These are phyloP conservation scores for Lactifluus subvellereus DNA, from an alignment of 768 basidiomycete genomes.

Conservation along the genomic window DNA sequence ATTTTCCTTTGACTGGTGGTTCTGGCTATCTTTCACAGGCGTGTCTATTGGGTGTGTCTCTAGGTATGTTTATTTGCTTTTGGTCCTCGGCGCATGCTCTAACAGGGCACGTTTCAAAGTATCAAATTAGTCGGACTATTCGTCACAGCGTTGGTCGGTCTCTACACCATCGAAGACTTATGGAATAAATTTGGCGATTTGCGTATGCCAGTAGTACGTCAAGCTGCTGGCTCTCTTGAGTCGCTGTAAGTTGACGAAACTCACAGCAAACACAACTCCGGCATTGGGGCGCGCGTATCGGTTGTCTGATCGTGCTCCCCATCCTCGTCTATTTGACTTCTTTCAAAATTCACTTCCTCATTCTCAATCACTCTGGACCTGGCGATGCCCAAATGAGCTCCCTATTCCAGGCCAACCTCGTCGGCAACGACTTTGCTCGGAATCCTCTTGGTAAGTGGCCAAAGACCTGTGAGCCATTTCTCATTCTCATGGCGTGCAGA, in stretches of 20 bases:
- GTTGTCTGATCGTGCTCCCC: constrained; percentile 84
- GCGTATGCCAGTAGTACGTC: constrained; percentile 78
- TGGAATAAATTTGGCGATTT: constrained; percentile 99
- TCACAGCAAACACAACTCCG: constrained; percentile 74
- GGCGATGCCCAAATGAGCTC: constrained; percentile 99
- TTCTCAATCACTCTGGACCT: constrained; percentile 90
- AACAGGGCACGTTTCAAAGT: constrained; percentile 36
- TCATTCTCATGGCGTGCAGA: constrained; percentile 40
- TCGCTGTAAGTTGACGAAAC: constrained; percentile 8
- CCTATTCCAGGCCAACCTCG: constrained; percentile 93
- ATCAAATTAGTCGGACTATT: constrained; percentile 97
- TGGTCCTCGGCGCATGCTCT: not conserved
- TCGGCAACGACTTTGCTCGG: constrained; percentile 87
- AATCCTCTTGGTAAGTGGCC: constrained; percentile 71
- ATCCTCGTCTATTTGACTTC: constrained; percentile 87
- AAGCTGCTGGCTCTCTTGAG: not conserved
- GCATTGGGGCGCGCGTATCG: constrained; percentile 86
- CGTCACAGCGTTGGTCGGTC: constrained; percentile 87
- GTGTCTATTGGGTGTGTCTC: constrained; percentile 92
- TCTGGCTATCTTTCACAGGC: constrained; percentile 92
- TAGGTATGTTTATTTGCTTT: constrained; percentile 43
- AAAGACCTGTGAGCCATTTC: not conserved
- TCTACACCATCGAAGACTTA: constrained; percentile 96
- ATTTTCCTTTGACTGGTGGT: constrained; percentile 96
- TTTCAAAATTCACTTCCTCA: constrained; percentile 95